These are phyloP conservation scores for Russula virescens DNA, from an alignment of 768 basidiomycete species.

Conservation along the genomic window DNA sequence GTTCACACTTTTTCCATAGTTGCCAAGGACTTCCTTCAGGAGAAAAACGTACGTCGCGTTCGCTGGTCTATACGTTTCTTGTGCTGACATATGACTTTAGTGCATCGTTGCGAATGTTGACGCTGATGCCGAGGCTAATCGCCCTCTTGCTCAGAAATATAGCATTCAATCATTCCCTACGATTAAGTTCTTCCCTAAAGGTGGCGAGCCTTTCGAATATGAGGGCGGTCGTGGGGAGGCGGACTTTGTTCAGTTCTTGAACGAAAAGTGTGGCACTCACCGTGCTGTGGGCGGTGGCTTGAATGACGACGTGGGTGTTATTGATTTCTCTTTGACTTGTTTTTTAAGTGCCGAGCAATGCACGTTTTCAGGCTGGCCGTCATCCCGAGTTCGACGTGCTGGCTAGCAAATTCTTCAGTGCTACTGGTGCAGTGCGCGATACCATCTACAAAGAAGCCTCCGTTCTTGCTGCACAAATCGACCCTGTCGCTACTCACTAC, in stretches of 20 bases:
- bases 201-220: constrained; percentile 55
- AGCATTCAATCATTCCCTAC: constrained; percentile 83
- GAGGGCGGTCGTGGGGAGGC: constrained; percentile 63
- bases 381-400: constrained; percentile 69
- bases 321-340: not conserved
- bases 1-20: constrained; percentile 39
- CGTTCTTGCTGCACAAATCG: constrained; percentile 44
- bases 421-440: constrained; percentile 49
- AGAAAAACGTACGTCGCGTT: constrained; percentile 53
- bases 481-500: constrained; percentile 66
- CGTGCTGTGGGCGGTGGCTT: constrained; percentile 81
- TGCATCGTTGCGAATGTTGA: constrained; percentile 89
- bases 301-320: constrained; percentile 47
- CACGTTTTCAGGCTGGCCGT: constrained; percentile 69
- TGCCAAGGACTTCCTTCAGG: constrained; percentile 70
- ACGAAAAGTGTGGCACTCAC: constrained; percentile 80
- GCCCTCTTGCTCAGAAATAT: constrained; percentile 62
- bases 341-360: not conserved
- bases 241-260: constrained; percentile 74
- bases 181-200: constrained; percentile 89
- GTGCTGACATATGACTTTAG: constrained; percentile 35
- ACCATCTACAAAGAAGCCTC: constrained; percentile 63
- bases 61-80: not conserved
- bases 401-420: constrained; percentile 67
- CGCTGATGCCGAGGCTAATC: constrained; percentile 80